phyloP scores from a whole-genome alignment of 108 stramenopile species.

The Conticribra guillardii region DNA sequence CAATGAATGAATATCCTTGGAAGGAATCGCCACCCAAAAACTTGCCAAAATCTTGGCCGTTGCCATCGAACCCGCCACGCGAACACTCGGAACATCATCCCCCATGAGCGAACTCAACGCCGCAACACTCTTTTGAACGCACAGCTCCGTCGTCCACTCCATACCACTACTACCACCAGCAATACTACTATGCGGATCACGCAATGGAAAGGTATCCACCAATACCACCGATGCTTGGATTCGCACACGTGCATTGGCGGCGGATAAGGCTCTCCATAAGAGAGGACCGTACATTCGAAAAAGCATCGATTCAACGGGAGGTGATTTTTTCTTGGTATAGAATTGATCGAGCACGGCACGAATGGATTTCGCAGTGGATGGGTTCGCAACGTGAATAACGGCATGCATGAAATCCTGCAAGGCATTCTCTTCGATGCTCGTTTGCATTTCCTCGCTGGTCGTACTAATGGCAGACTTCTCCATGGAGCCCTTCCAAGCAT shows the following conservation, averaged over 20 bases:
- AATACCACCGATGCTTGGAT: conserved; percentile 77
- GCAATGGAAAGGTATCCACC: conserved; percentile 92
- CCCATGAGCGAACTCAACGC: conserved; percentile 68
- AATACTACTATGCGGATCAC: conserved; percentile 63
- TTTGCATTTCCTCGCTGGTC: conserved; percentile 38
- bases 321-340: conserved; percentile 75
- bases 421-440: conserved; percentile 78
- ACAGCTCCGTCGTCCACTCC: conserved; percentile 54
- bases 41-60: conserved; percentile 69
- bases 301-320: conserved; percentile 82
- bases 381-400: conserved; percentile 62
- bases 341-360: conserved; percentile 69
- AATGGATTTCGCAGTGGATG: conserved; percentile 45
- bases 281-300: conserved; percentile 89
- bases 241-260: conserved; percentile 88
- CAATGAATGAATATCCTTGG: conserved; percentile 73
- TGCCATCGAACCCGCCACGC: conserved; percentile 85
- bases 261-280: conserved; percentile 88
- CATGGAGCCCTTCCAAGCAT: conserved; percentile 79
- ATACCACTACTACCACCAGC: too few species aligned
- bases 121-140: conserved; percentile 71
- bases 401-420: conserved; percentile 87
- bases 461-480: conserved; percentile 8
- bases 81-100: conserved; percentile 78
- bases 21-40: conserved; percentile 91